Evolutionary conservation across 352 stramenopile genomes (phyloP), one percentile per base, ranked within the genome.

Genomic region (Aphanomyces cochlioides): DNA sequence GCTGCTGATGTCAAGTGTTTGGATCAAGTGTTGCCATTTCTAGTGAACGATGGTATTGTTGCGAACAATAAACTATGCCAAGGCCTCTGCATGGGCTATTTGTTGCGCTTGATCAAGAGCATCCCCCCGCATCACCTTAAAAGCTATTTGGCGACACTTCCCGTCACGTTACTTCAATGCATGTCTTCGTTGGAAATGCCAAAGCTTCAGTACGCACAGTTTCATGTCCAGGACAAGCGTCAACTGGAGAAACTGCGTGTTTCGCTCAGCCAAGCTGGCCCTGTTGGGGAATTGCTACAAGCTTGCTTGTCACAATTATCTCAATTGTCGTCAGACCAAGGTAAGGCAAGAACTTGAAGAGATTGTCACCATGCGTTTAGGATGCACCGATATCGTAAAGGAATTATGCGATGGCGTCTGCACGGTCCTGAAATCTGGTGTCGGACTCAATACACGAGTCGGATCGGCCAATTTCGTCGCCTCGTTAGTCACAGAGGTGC

Each of bases 201-300:
- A 0, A 83, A 90, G 67, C 74, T 93, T 0, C 86, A 93, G 72
- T 93, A 93, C 60, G 86, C 86, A 4, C 86, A 93, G 72, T 93
- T 93, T 61, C 86, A 93, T 47, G 86, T 93, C 39, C 75, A 91
- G 64, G 89, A 93, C 73, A 93, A 93, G 69, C 83, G 90, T 38
- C 79, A 93, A 59, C 73, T 93, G 15, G 86, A 93, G 64, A 80
- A 84, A 5, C 65, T 92, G n/a, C 83, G 86, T 56, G 81, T 93
- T 7, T 89, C 80, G 5, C 78, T 93, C 21, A 93, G 86, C 45
- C 83, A 92, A 57, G 75, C 83, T 12, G 84, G 84, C 38, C 86
- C 86, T 37, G 84, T 93, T 10, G 86, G 86, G 5, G 84, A 91
- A 67, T 73, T 93, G 15, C 63, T 93, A 1, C 79, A 88, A 38